These are phyloP conservation scores for Candida ponderosae DNA, from an alignment of 805 yeast species.

Conservation along the genomic window DNA sequence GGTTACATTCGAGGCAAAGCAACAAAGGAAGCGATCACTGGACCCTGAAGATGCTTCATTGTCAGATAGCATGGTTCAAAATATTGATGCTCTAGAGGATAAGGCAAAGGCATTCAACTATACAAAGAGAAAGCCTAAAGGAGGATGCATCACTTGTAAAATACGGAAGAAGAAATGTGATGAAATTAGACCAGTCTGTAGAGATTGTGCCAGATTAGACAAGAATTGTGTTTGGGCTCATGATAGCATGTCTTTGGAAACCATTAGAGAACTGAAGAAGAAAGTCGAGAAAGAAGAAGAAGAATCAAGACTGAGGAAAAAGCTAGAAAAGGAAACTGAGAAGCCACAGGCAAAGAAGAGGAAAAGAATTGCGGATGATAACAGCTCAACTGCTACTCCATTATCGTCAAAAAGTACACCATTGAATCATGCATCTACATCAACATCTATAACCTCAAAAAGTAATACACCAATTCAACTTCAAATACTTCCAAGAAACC, in stretches of 20 bases:
- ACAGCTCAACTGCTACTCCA: too few species aligned
- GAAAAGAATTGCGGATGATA: not conserved
- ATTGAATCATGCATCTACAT: too few species aligned
- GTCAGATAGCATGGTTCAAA: constrained; percentile 12
- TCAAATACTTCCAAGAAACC: not conserved
- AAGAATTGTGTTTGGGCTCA: constrained; percentile 66
- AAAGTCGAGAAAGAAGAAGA: constrained; percentile 18
- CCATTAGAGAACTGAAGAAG: constrained; percentile 18
- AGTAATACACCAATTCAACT: not conserved
- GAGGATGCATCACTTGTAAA: constrained; percentile 67
- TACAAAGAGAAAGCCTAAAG: constrained; percentile 34
- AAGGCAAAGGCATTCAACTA: constrained; percentile 14
- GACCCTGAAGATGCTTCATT: not conserved
- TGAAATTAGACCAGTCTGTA: constrained; percentile 60
- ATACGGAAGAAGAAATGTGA: constrained; percentile 68
- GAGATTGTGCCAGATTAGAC: constrained; percentile 57
- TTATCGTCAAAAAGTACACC: too few species aligned
- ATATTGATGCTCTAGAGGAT: constrained; percentile 3
- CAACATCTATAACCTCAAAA: not conserved
- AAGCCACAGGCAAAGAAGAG: not conserved
- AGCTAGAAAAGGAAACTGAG: not conserved
- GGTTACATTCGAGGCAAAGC: constrained; percentile 19
- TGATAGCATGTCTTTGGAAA: constrained; percentile 28
- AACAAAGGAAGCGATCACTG: constrained; percentile 2
- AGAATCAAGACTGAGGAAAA: constrained; percentile 3